Conservation (phyloP, 2,329 filamentous ascomycete species). For the Ophiosphaerella narmari region DNA sequence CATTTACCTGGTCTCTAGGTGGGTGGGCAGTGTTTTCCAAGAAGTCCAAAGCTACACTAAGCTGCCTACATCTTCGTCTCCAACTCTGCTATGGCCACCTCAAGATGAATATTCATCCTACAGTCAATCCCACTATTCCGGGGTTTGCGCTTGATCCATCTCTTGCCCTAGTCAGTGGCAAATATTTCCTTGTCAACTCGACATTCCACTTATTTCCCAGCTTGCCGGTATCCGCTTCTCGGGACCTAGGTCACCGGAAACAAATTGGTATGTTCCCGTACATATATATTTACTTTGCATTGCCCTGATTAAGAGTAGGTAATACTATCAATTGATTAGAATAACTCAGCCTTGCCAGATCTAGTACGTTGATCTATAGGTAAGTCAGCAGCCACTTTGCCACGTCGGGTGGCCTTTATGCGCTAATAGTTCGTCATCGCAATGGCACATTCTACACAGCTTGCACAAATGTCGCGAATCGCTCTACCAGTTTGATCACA, state of each 20-base stretch:
- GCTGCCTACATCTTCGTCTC: too few relatives aligned
- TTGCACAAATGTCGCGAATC: constrained; percentile 17
- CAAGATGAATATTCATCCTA: neutral
- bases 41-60: too few relatives aligned
- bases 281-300: neutral
- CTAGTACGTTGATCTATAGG: constrained; percentile 45
- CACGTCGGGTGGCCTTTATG: constrained; percentile 25
- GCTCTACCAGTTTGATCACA: constrained; percentile 47
- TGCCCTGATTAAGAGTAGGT: constrained; percentile 4
- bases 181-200: constrained; percentile 56
- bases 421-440: constrained; percentile 20
- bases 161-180: constrained; percentile 48
- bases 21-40: neutral
- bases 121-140: constrained; percentile 46
- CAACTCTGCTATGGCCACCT: neutral
- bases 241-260: constrained; percentile 57
- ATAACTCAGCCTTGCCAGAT: constrained; percentile 54
- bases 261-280: constrained; percentile 22
- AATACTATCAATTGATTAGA: constrained; percentile 54
- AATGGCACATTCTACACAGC: constrained; percentile 22
- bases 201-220: constrained; percentile 58
- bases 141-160: constrained; percentile 56
- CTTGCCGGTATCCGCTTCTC: constrained; percentile 55
- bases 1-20: neutral
- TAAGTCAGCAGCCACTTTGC: constrained; percentile 8